Evolutionary conservation across 31 red algal species (phyloP), one percentile per base, ranked within the genome.

Genomic region (Asparagopsis taxiformis): DNA sequence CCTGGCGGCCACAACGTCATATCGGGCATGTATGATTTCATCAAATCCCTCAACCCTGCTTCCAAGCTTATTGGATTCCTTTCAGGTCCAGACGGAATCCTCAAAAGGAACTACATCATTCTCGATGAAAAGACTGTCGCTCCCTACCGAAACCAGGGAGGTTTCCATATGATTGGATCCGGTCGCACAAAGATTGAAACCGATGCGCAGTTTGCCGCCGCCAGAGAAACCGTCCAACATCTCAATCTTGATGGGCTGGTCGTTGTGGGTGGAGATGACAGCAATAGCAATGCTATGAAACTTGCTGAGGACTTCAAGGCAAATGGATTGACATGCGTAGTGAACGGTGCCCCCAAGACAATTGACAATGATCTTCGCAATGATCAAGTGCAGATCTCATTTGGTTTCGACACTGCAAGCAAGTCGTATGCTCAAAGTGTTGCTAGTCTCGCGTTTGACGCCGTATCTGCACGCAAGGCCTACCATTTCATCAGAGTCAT

Each of bases 131-230:
- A 94, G 29, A 77, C 52, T 31, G 59, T 99, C 8, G 72, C 53
- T 56, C 60, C 73, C 34, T 91, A 74, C 51, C 73, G 96, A 21
- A 99, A 99, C 62, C 91, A 94, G 55, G 96, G 96, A 16, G 96
- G 96, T 25, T 99, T 99, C 63, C 91, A 99, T 53, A 77, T 99
- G 74, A 86, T 99, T 66, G 96, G 96, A 2, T 94, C 91, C 8
- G 96, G 92, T 43, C 66, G 96, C 16, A 99, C 96, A 24, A 99
- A 99, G 75, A 99, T 99, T 99, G 91, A 94, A 36, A 92, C 80
- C 29, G 65, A 55, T 4, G 96, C 91, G 24, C 96, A 99, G 81
- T 90, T 99, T 53, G 62, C 38, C 26, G 80, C 70, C 22, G 96
- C 89, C 9, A 72, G 82, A 39, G 52, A 79, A 10, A 92, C 91